Percentiles rank a stretch among this genome's conserved stretches.
Evolutionary conservation across 768 basidiomycete species (phyloP).

Genomic region (Mycena epipterygia): DNA sequence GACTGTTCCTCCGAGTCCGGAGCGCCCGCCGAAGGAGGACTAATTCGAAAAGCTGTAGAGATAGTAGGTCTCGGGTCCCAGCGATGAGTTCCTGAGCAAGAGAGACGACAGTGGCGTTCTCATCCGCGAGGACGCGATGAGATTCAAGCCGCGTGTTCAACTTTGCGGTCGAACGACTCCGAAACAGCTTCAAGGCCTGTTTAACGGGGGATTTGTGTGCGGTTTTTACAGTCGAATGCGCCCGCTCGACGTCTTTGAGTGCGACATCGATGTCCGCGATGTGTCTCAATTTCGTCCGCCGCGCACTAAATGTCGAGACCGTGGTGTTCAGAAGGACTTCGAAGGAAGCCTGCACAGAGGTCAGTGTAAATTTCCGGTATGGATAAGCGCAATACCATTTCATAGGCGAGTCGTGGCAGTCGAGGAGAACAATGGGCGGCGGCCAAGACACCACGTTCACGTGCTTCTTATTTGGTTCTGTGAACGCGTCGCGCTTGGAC

Average conservation of each 20-base stretch:
- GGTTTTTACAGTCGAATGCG: neutral
- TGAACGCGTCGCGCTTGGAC: too few species aligned
- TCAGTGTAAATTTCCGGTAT: neutral
- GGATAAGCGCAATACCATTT: neutral
- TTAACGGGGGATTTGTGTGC: slow-evolving; percentile 10
- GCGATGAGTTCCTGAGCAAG: slow-evolving; percentile 1
- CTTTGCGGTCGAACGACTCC: neutral
- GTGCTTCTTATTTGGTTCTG: neutral
- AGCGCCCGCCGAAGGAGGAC: slow-evolving; percentile 20
- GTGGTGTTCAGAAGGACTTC: neutral
- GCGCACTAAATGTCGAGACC: slow-evolving; percentile 12
- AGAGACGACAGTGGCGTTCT: neutral
- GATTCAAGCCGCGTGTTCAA: neutral
- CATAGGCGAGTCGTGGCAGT: neutral
- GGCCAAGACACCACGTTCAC: neutral
- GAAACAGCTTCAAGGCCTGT: slow-evolving; percentile 21
- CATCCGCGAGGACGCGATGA: neutral
- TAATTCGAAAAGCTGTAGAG: slow-evolving; percentile 1
- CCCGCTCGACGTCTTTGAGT: slow-evolving; percentile 9
- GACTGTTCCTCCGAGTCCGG: slow-evolving; percentile 18
- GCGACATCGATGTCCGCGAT: slow-evolving; percentile 12
- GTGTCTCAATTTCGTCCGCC: neutral
- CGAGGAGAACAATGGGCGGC: neutral
- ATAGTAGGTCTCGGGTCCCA: neutral
- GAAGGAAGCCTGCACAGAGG: neutral